phyloP scores from a whole-genome alignment of 116 monocot species.

The Zostera marina region DNA sequence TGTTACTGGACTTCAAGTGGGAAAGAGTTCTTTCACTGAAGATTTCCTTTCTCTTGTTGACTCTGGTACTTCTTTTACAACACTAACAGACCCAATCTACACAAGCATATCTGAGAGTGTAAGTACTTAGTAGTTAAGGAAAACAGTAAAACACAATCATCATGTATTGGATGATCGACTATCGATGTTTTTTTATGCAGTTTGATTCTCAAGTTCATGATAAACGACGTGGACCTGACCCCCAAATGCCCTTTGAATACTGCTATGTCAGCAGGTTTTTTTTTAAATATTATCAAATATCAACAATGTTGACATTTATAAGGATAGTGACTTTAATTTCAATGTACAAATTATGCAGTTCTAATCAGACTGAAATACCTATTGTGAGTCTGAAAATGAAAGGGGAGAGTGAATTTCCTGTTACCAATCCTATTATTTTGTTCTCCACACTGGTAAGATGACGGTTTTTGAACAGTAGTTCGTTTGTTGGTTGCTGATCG shows the following conservation, averaged over 20 bases:
- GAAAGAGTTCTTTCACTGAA: constrained; percentile 23
- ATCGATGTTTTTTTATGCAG: constrained; percentile 22
- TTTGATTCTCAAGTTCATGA: constrained; percentile 47
- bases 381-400: neutral
- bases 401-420: constrained; percentile 5
- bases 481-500: neutral
- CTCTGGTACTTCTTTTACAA: constrained; percentile 92
- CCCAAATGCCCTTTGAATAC: constrained; percentile 61
- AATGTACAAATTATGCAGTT: constrained; percentile 3
- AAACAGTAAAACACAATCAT: too few relatives aligned
- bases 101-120: constrained; percentile 38
- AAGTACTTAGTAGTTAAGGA: constrained; percentile 13
- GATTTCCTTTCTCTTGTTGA: constrained; percentile 64
- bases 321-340: neutral
- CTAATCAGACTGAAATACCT: constrained; percentile 4
- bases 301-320: neutral
- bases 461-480: too few relatives aligned
- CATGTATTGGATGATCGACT: neutral
- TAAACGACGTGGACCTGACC: constrained; percentile 16
- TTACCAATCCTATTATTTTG: constrained; percentile 1
- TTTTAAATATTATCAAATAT: neutral
- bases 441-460: constrained; percentile 3
- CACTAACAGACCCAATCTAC: constrained; percentile 63
- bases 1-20: constrained; percentile 41
- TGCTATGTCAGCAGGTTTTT: constrained; percentile 62